phyloP scores from a whole-genome alignment of 108 stramenopile species.

The Mediolabrus comicus region DNA sequence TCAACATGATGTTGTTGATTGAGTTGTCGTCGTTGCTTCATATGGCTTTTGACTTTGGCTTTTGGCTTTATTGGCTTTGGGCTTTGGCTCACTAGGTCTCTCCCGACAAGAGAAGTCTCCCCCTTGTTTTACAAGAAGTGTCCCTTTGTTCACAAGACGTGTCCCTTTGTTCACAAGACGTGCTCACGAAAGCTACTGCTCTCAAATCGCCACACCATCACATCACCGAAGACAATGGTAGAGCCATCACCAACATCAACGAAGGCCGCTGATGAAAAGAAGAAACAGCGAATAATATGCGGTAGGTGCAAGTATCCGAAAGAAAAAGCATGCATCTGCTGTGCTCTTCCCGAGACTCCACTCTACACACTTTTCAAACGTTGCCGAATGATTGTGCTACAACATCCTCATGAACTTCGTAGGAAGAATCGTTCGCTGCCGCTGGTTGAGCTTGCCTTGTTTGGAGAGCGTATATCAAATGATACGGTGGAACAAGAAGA shows the following conservation, averaged over 20 bases:
- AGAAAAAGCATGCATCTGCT: conserved; percentile 56
- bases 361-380: conserved; percentile 27
- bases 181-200: no score
- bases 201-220: no score
- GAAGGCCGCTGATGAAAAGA: background rate
- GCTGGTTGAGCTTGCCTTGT: conserved; percentile 61
- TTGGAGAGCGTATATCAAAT: conserved; percentile 1
- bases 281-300: background rate
- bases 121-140: no score
- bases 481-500: background rate
- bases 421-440: conserved; percentile 74
- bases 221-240: no score
- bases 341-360: conserved; percentile 41
- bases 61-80: no score
- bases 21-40: no score
- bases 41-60: no score
- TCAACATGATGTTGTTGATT: background rate
- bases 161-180: no score
- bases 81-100: no score
- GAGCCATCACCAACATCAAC: background rate
- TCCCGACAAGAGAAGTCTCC: no score
- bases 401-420: conserved; percentile 73
- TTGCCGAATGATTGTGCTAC: conserved; percentile 56
- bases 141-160: no score
- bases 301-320: background rate